Conservation (phyloP, 1,284 basidiomycete species). For the Volvariella volvacea region DNA sequence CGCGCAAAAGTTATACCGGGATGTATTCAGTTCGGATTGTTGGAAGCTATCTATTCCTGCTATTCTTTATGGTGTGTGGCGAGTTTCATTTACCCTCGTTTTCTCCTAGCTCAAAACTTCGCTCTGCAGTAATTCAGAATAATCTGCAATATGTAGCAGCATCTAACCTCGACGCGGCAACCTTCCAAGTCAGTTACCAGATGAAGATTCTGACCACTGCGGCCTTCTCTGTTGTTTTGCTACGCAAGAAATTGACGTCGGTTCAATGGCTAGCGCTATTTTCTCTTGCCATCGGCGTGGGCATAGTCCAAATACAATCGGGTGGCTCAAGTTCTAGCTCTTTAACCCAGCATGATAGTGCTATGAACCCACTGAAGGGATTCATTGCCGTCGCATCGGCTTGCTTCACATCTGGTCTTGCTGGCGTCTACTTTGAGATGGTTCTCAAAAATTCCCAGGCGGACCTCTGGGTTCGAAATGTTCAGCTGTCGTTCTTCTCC, state of each 20-base stretch:
- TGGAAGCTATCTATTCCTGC: slow-evolving; percentile 97
- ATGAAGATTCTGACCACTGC: slow-evolving; percentile 99
- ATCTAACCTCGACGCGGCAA: slow-evolving; percentile 88
- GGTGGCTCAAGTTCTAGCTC: slow-evolving; percentile 24
- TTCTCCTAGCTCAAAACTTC: slow-evolving; percentile 20
- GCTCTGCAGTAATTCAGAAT: slow-evolving; percentile 76
- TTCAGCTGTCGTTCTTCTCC: slow-evolving; percentile 91
- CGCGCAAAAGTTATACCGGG: slow-evolving; percentile 22
- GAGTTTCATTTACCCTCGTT: not conserved
- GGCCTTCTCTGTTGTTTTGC: slow-evolving; percentile 84
- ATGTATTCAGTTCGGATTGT: slow-evolving; percentile 75
- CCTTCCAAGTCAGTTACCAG: slow-evolving; percentile 94
- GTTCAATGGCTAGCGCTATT: slow-evolving; percentile 82
- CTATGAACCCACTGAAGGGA: slow-evolving; percentile 79
- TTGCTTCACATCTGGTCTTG: slow-evolving; percentile 92
- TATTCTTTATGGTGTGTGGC: slow-evolving; percentile 63
- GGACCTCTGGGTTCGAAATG: slow-evolving; percentile 94
- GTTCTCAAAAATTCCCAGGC: slow-evolving; percentile 85
- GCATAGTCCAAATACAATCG: slow-evolving; percentile 87
- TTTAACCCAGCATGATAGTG: slow-evolving; percentile 22
- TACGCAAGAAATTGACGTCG: slow-evolving; percentile 73
- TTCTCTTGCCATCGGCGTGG: slow-evolving; percentile 87
- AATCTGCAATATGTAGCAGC: slow-evolving; percentile 94
- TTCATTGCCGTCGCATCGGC: slow-evolving; percentile 84
- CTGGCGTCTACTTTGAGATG: slow-evolving; percentile 97